Evolutionary conservation across 129 eudicot species (phyloP).

Genomic region (Flaveria bidentis): DNA sequence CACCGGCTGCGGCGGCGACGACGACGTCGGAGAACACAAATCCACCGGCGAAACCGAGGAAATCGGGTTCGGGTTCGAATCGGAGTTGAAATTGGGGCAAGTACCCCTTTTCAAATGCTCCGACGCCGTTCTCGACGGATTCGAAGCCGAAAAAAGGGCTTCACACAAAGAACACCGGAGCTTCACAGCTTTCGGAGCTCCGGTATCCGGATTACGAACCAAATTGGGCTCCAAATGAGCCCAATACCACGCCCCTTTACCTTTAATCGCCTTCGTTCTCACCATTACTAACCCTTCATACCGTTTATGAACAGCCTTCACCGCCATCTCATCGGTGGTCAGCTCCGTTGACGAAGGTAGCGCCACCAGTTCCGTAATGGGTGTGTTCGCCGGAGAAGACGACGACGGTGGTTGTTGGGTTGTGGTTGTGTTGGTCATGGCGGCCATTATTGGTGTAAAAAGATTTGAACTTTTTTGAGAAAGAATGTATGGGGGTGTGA

Average conservation of each 20-base stretch:
- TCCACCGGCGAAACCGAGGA: slow-evolving; percentile 37
- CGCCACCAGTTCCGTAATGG: slow-evolving; percentile 18
- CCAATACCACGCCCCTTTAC: slow-evolving; percentile 99
- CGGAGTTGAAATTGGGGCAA: slow-evolving; percentile 71
- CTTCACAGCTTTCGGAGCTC: slow-evolving; percentile 81
- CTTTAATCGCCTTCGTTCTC: slow-evolving; percentile 79
- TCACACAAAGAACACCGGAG: slow-evolving; percentile 76
- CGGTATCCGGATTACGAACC: slow-evolving; percentile 61
- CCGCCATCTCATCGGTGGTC: slow-evolving; percentile 58
- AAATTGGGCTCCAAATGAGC: slow-evolving; percentile 82
- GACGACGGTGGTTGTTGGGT: slow-evolving; percentile 21
- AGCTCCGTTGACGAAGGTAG: slow-evolving; percentile 13
- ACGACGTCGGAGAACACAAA: slow-evolving; percentile 37
- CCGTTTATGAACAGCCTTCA: slow-evolving; percentile 74
- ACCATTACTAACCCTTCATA: slow-evolving; percentile 84
- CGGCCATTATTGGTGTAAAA: slow-evolving; percentile 45
- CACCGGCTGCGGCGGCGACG: slow-evolving; percentile 41
- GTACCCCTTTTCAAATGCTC: slow-evolving; percentile 95
- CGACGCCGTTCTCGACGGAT: slow-evolving; percentile 93
- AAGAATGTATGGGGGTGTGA: neutral
- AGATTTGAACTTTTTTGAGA: neutral
- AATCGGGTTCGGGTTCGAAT: slow-evolving; percentile 53
- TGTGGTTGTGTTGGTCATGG: slow-evolving; percentile 40
- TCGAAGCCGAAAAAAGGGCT: slow-evolving; percentile 83
- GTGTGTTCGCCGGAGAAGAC: slow-evolving; percentile 14